A percentile compares a stretch with the other conserved stretches of the same genome.
These are phyloP conservation scores for Beauveria caledonica DNA, from an alignment of 2,329 filamentous ascomycete genomes.

Conservation along the genomic window DNA sequence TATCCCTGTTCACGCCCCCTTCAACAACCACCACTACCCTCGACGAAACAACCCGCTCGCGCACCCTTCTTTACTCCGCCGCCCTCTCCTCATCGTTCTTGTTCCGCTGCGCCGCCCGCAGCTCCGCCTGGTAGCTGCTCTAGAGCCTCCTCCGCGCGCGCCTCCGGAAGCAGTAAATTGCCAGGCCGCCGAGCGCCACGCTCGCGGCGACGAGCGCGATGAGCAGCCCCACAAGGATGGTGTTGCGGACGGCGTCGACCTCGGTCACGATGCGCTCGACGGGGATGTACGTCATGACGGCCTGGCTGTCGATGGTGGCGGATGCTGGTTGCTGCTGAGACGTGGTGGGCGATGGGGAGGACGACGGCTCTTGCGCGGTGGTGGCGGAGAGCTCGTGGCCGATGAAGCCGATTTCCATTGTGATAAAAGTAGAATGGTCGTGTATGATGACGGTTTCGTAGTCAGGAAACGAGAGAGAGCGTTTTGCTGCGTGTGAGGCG, in stretches of 20 bases:
- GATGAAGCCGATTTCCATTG: not conserved
- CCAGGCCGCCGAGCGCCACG: conserved; percentile 1
- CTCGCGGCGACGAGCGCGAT: not conserved
- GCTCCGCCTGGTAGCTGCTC: not conserved
- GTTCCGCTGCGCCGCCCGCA: not conserved
- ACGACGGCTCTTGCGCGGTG: not conserved
- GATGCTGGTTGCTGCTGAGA: not conserved
- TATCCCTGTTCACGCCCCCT: too few relatives aligned
- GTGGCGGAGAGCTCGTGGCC: not conserved
- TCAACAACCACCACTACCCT: too few relatives aligned
- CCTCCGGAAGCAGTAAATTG: not conserved
- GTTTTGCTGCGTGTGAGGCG: too few relatives aligned
- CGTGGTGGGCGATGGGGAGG: not conserved
- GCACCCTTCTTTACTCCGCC: not conserved
- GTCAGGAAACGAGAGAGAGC: too few relatives aligned
- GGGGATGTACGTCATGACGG: not conserved
- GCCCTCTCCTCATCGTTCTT: not conserved
- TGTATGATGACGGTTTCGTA: too few relatives aligned
- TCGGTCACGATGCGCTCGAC: not conserved
- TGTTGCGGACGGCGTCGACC: conserved; percentile 2
- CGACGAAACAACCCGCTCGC: too few relatives aligned
- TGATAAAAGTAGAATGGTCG: not conserved
- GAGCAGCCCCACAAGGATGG: conserved; percentile 1
- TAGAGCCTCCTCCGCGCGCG: not conserved
- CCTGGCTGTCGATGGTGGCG: not conserved